phyloP scores from a whole-genome alignment of 2,329 filamentous ascomycete species.

The Phyllosticta citribraziliensis region DNA sequence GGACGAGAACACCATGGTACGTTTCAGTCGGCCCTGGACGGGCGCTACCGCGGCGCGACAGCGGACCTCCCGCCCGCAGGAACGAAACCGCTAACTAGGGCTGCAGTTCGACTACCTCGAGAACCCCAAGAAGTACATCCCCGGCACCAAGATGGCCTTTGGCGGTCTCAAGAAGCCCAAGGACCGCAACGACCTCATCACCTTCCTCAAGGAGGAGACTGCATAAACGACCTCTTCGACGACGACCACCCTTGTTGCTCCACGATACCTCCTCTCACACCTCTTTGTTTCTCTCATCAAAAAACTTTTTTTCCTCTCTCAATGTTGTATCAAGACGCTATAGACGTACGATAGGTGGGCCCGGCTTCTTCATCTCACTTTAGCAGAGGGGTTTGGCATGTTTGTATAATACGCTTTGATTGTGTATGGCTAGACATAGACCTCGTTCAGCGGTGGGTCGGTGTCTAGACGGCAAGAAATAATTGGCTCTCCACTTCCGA shows the following conservation, averaged over 20 bases:
- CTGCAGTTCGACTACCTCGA: constrained; percentile 89
- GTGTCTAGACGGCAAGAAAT: constrained; percentile 6
- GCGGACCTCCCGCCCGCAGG: neutral
- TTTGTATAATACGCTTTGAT: constrained; percentile 9
- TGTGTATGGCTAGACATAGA: constrained; percentile 9
- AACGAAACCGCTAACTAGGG: neutral
- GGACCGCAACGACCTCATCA: constrained; percentile 98
- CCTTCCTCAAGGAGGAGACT: constrained; percentile 62
- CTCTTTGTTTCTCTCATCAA: constrained; percentile 13
- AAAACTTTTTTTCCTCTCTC: constrained; percentile 12
- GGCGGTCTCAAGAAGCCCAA: constrained; percentile 99
- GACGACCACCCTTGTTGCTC: constrained; percentile 10
- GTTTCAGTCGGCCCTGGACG: constrained; percentile 16
- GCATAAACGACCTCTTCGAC: constrained; percentile 43
- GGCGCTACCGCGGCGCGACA: neutral
- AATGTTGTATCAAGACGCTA: constrained; percentile 31
- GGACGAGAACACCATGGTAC: constrained; percentile 75
- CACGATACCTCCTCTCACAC: constrained; percentile 17
- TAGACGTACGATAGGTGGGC: constrained; percentile 30
- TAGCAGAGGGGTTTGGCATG: neutral
- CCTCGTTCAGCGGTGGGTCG: constrained; percentile 6
- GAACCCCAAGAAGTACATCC: constrained; percentile 99
- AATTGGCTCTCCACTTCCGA: constrained; percentile 10
- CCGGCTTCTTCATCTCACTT: neutral
- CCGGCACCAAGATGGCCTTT: constrained; percentile 99